These are phyloP conservation scores for Moricandia arvensis DNA, from an alignment of 345 rosid genomes.

Conservation along the genomic window DNA sequence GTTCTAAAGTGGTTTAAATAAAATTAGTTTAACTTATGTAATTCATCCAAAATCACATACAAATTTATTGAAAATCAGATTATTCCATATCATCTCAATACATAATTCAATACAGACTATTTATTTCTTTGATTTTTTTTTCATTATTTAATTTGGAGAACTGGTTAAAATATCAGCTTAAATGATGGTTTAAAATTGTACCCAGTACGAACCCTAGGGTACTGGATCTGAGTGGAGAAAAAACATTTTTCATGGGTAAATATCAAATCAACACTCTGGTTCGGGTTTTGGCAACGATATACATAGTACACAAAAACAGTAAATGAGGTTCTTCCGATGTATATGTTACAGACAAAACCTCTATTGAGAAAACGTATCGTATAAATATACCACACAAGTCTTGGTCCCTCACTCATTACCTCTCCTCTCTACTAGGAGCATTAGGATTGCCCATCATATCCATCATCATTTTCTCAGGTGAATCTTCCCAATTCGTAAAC, in stretches of 20 bases:
- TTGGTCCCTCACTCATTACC: constrained; percentile 23
- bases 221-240: not conserved
- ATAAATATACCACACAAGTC: not conserved
- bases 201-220: not conserved
- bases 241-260: not conserved
- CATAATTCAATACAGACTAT: no score
- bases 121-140: no score
- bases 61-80: no score
- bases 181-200: no score
- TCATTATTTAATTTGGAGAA: no score
- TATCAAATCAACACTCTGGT: constrained; percentile 1
- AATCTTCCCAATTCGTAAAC: constrained; percentile 80
- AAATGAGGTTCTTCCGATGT: constrained; percentile 1
- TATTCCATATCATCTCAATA: no score
- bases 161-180: no score
- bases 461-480: constrained; percentile 96
- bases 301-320: constrained; percentile 13
- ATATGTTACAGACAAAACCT: not conserved
- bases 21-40: no score
- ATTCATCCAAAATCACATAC: no score
- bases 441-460: constrained; percentile 68
- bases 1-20: no score
- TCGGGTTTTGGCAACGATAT: constrained; percentile 15
- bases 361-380: not conserved
- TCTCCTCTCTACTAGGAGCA: constrained; percentile 58